Evolutionary conservation across 768 basidiomycete genomes (phyloP).

Genomic region (Agaricus blazei): DNA sequence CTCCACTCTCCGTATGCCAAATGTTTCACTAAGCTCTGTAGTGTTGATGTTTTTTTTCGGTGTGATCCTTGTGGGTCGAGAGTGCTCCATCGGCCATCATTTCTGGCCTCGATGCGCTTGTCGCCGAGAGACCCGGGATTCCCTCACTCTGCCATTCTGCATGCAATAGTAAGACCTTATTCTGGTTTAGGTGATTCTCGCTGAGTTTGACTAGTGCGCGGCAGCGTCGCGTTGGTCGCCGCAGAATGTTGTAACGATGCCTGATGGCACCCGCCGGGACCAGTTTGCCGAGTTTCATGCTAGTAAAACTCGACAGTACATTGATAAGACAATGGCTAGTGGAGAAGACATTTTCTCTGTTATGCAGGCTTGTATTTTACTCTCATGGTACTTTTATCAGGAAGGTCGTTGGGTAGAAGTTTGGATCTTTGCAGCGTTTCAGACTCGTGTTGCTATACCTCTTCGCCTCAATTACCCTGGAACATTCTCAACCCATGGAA

Average conservation of each 20-base stretch:
- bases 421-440: conserved; percentile 86
- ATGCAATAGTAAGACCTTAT: conserved; percentile 68
- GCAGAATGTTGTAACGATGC: conserved; percentile 56
- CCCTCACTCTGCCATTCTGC: conserved; percentile 85
- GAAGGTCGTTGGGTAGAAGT: conserved; percentile 90
- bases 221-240: conserved; percentile 82
- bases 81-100: conserved; percentile 76
- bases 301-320: conserved; percentile 80
- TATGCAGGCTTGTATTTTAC: conserved; percentile 80
- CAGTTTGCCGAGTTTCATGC: conserved; percentile 86
- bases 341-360: conserved; percentile 84
- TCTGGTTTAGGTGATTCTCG: conserved; percentile 2
- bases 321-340: conserved; percentile 86
- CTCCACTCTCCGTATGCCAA: conserved; percentile 3
- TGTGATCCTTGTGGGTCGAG: conserved; percentile 85
- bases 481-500: conserved; percentile 67
- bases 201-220: conserved; percentile 53
- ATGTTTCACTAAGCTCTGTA: conserved; percentile 22
- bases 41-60: conserved; percentile 84
- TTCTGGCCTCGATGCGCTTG: conserved; percentile 73
- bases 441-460: conserved; percentile 77
- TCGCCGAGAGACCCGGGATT: conserved; percentile 80
- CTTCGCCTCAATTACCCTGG: conserved; percentile 83
- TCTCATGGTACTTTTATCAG: conserved; percentile 90
- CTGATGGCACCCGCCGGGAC: conserved; percentile 76